Conservation (phyloP, 495 filamentous ascomycete species). For the Penicillium chermesinum region DNA sequence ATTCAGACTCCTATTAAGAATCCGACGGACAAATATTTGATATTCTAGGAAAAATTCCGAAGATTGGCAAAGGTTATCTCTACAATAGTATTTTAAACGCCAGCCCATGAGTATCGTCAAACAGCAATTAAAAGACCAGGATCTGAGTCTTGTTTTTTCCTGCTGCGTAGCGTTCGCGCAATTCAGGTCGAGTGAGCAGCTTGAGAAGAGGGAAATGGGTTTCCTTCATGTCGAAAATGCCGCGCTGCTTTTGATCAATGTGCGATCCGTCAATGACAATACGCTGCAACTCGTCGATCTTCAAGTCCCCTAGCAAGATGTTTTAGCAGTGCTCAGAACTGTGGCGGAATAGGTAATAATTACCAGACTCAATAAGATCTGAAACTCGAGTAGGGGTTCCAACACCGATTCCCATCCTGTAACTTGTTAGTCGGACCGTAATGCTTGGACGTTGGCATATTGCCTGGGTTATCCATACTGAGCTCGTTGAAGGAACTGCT, state of each 20-base stretch:
- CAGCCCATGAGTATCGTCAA: not conserved
- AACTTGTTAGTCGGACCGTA: constrained; percentile 11
- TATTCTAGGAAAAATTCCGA: no score
- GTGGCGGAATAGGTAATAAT: constrained; percentile 8
- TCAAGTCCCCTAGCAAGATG: constrained; percentile 59
- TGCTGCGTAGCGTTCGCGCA: constrained; percentile 62
- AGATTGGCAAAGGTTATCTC: no score
- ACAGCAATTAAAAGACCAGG: constrained; percentile 33
- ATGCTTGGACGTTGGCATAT: not conserved
- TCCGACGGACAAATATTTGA: no score
- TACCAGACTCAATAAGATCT: constrained; percentile 77
- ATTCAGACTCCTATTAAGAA: not conserved
- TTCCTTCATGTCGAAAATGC: constrained; percentile 90
- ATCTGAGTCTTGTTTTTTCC: constrained; percentile 35
- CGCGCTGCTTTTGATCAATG: constrained; percentile 86
- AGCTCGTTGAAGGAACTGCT: constrained; percentile 63
- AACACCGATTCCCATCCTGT: constrained; percentile 74
- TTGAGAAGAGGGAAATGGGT: constrained; percentile 69
- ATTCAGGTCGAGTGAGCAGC: constrained; percentile 59
- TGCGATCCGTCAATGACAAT: constrained; percentile 86
- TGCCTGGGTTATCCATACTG: not conserved
- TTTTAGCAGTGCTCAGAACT: not conserved
- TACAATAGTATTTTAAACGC: constrained; percentile 6
- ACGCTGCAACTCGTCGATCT: constrained; percentile 61
- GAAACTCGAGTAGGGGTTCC: constrained; percentile 80